Percentiles rank a stretch among this genome's conserved stretches.
Conservation (phyloP, 306 rosid genomes). For the Dryas alaskensis region DNA sequence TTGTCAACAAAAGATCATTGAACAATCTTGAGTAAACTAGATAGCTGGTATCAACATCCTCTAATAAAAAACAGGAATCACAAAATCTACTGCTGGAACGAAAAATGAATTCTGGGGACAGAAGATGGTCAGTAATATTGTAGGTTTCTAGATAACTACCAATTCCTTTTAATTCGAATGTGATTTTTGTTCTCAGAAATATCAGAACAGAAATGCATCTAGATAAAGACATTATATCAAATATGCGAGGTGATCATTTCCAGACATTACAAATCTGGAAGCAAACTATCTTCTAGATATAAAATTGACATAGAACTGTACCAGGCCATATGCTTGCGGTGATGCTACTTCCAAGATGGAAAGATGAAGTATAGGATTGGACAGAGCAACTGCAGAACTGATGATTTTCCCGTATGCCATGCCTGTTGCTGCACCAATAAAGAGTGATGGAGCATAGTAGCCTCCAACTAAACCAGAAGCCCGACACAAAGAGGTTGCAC, state of each 20-base stretch:
- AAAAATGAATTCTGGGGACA: slow-evolving; percentile 13
- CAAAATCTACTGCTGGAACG: slow-evolving; percentile 13
- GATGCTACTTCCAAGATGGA: slow-evolving; percentile 89
- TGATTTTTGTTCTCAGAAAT: slow-evolving; percentile 25
- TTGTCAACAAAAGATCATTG: neutral
- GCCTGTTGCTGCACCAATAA: slow-evolving; percentile 93
- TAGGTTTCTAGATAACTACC: slow-evolving; percentile 10
- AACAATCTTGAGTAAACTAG: neutral
- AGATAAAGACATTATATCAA: slow-evolving; percentile 9
- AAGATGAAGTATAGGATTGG: slow-evolving; percentile 48
- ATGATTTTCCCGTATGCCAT: slow-evolving; percentile 87
- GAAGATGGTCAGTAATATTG: slow-evolving; percentile 14
- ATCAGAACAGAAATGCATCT: slow-evolving; percentile 9
- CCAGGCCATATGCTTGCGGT: slow-evolving; percentile 97
- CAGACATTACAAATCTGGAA: slow-evolving; percentile 18
- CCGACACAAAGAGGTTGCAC: slow-evolving; percentile 83
- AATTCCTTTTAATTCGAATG: slow-evolving; percentile 21
- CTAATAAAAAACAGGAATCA: slow-evolving; percentile 3
- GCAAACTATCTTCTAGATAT: slow-evolving; percentile 19
- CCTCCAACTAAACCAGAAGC: slow-evolving; percentile 97
- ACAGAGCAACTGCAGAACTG: slow-evolving; percentile 55
- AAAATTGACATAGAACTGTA: slow-evolving; percentile 36
- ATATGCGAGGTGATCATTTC: slow-evolving; percentile 15
- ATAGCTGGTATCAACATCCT: too few species aligned
- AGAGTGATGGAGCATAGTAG: slow-evolving; percentile 92